Percentiles rank a stretch among this genome's conserved stretches.
Evolutionary conservation across 2,329 filamentous ascomycete genomes (phyloP).

Genomic region (Knoxdaviesia capensis): DNA sequence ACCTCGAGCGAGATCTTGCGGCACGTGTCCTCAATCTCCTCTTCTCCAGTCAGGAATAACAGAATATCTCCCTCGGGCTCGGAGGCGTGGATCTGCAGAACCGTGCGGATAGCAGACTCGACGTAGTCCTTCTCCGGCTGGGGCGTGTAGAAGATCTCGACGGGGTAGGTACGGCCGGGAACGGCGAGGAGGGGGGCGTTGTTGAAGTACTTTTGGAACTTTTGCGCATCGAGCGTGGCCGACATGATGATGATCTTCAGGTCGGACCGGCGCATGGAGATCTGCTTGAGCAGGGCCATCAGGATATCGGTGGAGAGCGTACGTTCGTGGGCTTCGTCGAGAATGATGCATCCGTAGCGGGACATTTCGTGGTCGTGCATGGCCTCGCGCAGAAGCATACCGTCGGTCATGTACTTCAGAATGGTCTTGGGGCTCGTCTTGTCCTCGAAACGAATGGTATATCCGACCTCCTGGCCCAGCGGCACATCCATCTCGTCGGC

Average conservation of each 20-base stretch:
- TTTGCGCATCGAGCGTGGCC: slow-evolving; percentile 88
- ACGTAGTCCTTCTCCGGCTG: slow-evolving; percentile 94
- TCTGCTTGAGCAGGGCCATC: slow-evolving; percentile 89
- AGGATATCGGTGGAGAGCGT: slow-evolving; percentile 93
- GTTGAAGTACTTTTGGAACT: slow-evolving; percentile 96
- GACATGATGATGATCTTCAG: slow-evolving; percentile 99
- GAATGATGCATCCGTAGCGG: slow-evolving; percentile 92
- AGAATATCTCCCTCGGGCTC: slow-evolving; percentile 86
- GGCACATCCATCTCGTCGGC: slow-evolving; percentile 89
- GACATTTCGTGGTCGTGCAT: slow-evolving; percentile 88
- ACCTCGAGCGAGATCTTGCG: slow-evolving; percentile 79
- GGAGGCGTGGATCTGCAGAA: slow-evolving; percentile 87
- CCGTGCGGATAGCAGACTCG: slow-evolving; percentile 82
- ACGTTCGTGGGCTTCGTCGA: slow-evolving; percentile 95
- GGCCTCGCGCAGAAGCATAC: slow-evolving; percentile 90
- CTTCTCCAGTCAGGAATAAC: slow-evolving; percentile 89
- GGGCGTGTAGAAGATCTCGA: slow-evolving; percentile 96
- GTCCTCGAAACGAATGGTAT: slow-evolving; percentile 98
- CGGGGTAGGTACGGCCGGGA: slow-evolving; percentile 83
- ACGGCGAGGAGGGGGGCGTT: slow-evolving; percentile 85
- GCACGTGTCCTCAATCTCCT: slow-evolving; percentile 94
- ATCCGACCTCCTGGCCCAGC: slow-evolving; percentile 87
- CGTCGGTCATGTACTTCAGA: slow-evolving; percentile 99
- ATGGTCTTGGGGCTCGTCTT: slow-evolving; percentile 74
- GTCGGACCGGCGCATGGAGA: slow-evolving; percentile 62